Evolutionary conservation across 306 rosid species (phyloP), one percentile per base, ranked within the genome.

Genomic region (Senna tora): DNA sequence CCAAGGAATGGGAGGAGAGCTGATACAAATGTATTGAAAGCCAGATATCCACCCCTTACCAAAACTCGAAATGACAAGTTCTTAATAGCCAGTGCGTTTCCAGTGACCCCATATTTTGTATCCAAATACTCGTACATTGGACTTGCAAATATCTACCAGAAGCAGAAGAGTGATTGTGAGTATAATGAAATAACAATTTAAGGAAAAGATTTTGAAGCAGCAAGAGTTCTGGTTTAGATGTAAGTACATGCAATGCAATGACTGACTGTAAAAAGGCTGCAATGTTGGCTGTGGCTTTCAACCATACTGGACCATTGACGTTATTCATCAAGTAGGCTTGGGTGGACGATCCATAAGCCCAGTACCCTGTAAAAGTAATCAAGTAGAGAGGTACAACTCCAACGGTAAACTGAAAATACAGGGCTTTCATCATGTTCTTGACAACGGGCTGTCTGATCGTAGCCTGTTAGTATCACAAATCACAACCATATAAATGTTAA

Each of bases 121-220:
- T 94, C 99, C 79, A 89, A 67, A 73, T 77, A 94, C 76, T 91
- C 99, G 12, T 94, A 94, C 97, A 89, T 94, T 50, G 97, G 99
- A 75, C 99, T 94, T 17, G 99, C 99, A 79, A 94, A 89, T 82
- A 94, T 89, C 97, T 91, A 78, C 46, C 75, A 71, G 16, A 70
- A 77, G 53, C 59, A 53, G 21, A 58, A 54, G 57, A 74, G 75
- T 54, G 49, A 13, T 21, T 39, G 42, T 56, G 41, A 68, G 63
- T 19, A 16, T 14, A 69, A 22, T 64, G 73, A 60, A 69, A 39
- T 57, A 42, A 32, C 64, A 36, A 12, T 38, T 70, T 7, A 73
- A 65, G 53, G 28, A 15, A 12, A 77, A 60, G 30, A 56, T 55
- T 63, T 61, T 20, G 50, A 41, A 28, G 73, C 38, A 60, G 9